Evolutionary conservation across 768 basidiomycete genomes (phyloP).

Genomic region (Serpula lacrymans): DNA sequence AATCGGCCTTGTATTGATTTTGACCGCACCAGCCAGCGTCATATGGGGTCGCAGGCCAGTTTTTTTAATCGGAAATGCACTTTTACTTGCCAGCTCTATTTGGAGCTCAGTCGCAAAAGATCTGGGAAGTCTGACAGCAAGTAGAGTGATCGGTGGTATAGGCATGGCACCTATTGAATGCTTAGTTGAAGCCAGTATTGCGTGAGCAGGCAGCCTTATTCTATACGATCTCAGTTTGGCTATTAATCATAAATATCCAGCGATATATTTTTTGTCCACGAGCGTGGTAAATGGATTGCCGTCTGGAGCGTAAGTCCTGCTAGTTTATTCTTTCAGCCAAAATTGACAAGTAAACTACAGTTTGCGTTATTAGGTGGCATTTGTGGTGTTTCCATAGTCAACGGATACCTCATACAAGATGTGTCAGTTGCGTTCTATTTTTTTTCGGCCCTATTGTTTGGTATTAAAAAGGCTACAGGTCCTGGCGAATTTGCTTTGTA

Average conservation of each 20-base stretch:
- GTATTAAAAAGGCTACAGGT: too few species aligned
- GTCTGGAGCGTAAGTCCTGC: conserved; percentile 7
- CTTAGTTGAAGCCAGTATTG: conserved; percentile 13
- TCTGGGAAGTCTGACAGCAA: conserved; percentile 10
- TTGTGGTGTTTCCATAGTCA: conserved; percentile 8
- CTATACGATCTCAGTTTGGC: too few species aligned
- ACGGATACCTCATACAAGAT: conserved; percentile 11
- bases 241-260: not conserved
- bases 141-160: conserved; percentile 10
- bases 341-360: not conserved
- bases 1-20: conserved; percentile 10
- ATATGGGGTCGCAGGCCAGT: conserved; percentile 12
- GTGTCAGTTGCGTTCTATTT: conserved; percentile 1
- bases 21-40: conserved; percentile 12
- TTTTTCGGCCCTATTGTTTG: not conserved
- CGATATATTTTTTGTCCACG: conserved; percentile 13
- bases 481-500: conserved; percentile 9
- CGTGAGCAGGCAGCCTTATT: conserved; percentile 1
- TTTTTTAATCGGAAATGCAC: conserved; percentile 9
- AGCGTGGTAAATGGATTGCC: conserved; percentile 10
- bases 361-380: conserved; percentile 10
- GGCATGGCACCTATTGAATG: conserved; percentile 15
- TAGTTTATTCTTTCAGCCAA: not conserved
- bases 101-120: conserved; percentile 11
- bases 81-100: conserved; percentile 8